Evolutionary conservation across 1,139 yeast species (phyloP), one percentile per base, ranked within the genome.

Genomic region (Wickerhamiella infanticola): DNA sequence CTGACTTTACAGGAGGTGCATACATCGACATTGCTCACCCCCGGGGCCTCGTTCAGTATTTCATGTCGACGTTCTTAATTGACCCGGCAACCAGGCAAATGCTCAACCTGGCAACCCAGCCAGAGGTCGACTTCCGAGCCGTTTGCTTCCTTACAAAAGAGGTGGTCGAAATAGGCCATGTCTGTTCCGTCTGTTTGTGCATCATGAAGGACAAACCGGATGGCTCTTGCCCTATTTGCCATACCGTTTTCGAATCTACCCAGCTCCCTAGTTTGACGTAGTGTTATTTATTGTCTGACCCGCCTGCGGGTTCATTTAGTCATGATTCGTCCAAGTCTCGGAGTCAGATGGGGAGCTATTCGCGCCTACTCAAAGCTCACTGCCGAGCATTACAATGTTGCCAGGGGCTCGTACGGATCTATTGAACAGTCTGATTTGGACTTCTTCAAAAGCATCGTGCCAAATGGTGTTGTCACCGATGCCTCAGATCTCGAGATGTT

Each of bases 141-240:
- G 86, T 95, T 35, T 90, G 99, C 62, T 90, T 85, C 58, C 66
- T 86, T 26, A 85, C 96, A 0, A 90, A 93, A 29, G 75, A 78
- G 54, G 80, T 90, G 3, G 90, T 93, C 13, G 96, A 93, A 55
- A 73, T 90, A 43, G 99, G 97, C 0, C 88, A 75, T 56, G 97
- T 93, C 3, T 93, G 99, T 63, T 81, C 94, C 25, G 96, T 93
- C 27, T 93, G 99, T 61, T 67, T 93, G 26, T 88, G 97, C 60
- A 83, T 63, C 40, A 60, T 63, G 63, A 59, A 50, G 67, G 65
- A 59, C 71, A 61, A 70, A 49, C 82, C 75, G 44, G 66, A 62
- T 37, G 70, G 68, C 45, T 66, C 63, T 47, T 79, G 86, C 56
- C 83, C 85, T 1, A 78, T 86, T 62, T 77, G 81, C 64, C 72